Base-by-base conservation (phyloP, 2,329 filamentous ascomycete genomes). In the Neoarthrinium moseri region DNA sequence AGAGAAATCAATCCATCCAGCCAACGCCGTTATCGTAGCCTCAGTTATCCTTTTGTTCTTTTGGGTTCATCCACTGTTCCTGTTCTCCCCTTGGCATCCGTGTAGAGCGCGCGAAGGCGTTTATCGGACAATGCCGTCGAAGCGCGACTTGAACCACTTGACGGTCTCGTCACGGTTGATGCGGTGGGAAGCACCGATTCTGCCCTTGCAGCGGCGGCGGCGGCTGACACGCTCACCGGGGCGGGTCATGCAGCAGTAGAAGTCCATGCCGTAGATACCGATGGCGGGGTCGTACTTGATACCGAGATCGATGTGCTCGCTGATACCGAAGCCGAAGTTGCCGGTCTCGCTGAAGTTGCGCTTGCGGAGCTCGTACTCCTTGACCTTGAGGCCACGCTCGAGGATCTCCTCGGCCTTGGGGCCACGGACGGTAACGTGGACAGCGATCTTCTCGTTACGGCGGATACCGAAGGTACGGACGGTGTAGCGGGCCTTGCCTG, bases 201-300 rank as follows among this genome's bases (percentile, higher is more conserved):
- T 82, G 80, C 84, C 80, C 84, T 95, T 88, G 78, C 80, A 84
- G 68, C 92, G 90, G 73, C 92, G 87, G 70, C 94, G 91, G 81
- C 91, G 92, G 73, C 89, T 87, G 71, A 99, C 90, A 73, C 94
- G 91, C 84, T 96, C 91, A 80, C 94, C 94, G 67, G 92, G 94
- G 69, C 94, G 91, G 81, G 91, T 96, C 94, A 99, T 99, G 90
- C 92, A 97, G 89, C 87, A 91, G 88, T 96, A 99, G 81, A 99
- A 99, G 81, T 99, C 94, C 94, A 99, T 99, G 74, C 94, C 91
- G 83, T 96, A 96, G 75, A 96, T 96, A 86, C 91, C 91, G 65
- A 96, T 96, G 57, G 83, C 87, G 58, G 91, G 91, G 80, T 96
- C 91, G 82, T 96, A 96, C 87, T 99, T 99, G 89, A 99, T 99